A percentile compares a stretch with the other conserved stretches of the same genome.
phyloP scores from a whole-genome alignment of 1,284 basidiomycete genomes.

The Rhodotorula sp. region DNA sequence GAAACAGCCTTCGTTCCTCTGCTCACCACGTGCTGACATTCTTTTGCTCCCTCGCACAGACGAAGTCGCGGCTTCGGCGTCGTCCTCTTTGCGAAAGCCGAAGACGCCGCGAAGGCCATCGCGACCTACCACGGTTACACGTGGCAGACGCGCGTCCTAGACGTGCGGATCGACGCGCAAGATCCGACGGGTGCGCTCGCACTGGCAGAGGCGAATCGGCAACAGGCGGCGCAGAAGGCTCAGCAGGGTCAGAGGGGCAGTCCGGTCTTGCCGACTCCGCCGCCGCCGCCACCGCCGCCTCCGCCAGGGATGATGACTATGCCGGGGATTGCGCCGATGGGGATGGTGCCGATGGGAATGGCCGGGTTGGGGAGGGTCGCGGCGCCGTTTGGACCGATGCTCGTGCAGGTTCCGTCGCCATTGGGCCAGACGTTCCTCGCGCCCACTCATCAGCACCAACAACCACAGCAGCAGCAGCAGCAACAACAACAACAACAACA shows the following conservation, averaged over 20 bases:
- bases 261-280: conserved; percentile 1
- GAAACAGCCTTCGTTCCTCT: too few relatives aligned
- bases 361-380: neutral
- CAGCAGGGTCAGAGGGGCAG: conserved; percentile 7
- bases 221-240: conserved; percentile 31
- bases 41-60: conserved; percentile 42
- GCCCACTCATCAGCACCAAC: neutral
- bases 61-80: conserved; percentile 53
- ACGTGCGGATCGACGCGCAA: conserved; percentile 46
- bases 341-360: too few relatives aligned
- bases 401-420: neutral
- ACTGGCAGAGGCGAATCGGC: conserved; percentile 43
- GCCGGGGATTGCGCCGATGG: too few relatives aligned
- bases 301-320: neutral
- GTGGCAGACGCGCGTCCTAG: conserved; percentile 47
- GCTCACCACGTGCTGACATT: too few relatives aligned
- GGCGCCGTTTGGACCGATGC: conserved; percentile 1
- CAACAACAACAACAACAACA: neutral
- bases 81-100: conserved; percentile 50
- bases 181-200: conserved; percentile 45
- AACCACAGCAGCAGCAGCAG: too few relatives aligned
- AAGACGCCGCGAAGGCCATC: conserved; percentile 50
- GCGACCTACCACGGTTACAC: conserved; percentile 51
- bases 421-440: neutral
- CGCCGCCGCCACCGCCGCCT: conserved; percentile 1